phyloP scores from a whole-genome alignment of 441 rosid species.

The Codiaeum variegatum region DNA sequence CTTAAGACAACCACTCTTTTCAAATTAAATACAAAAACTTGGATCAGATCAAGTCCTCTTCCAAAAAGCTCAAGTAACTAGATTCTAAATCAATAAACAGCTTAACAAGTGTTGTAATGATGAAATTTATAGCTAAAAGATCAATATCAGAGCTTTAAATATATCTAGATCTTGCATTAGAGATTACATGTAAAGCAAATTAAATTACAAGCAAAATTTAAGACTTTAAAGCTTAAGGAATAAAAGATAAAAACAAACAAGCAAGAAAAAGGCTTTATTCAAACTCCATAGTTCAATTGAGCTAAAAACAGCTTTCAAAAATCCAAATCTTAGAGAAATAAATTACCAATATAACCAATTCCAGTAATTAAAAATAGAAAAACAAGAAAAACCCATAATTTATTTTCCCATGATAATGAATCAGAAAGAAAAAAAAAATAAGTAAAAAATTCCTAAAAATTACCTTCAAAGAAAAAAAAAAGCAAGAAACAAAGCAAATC shows the following conservation, averaged over 20 bases:
- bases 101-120: neutral
- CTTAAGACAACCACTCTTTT: neutral
- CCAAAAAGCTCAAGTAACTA: neutral
- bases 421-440: neutral
- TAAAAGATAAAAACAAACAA: neutral
- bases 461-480: neutral
- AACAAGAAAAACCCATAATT: neutral
- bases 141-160: neutral
- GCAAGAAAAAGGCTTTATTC: neutral
- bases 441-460: neutral
- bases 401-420: neutral
- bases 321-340: neutral
- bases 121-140: neutral
- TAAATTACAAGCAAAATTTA: neutral
- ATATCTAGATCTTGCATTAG: conserved; percentile 3
- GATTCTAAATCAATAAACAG: neutral
- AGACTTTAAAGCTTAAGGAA: neutral
- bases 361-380: neutral
- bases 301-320: neutral
- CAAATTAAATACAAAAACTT: too few species aligned
- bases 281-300: neutral
- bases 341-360: neutral
- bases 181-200: neutral
- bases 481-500: neutral
- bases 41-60: neutral